Evolutionary conservation across 2,329 filamentous ascomycete species (phyloP), one percentile per base, ranked within the genome.

Genomic region (Neofusicoccum sp.): DNA sequence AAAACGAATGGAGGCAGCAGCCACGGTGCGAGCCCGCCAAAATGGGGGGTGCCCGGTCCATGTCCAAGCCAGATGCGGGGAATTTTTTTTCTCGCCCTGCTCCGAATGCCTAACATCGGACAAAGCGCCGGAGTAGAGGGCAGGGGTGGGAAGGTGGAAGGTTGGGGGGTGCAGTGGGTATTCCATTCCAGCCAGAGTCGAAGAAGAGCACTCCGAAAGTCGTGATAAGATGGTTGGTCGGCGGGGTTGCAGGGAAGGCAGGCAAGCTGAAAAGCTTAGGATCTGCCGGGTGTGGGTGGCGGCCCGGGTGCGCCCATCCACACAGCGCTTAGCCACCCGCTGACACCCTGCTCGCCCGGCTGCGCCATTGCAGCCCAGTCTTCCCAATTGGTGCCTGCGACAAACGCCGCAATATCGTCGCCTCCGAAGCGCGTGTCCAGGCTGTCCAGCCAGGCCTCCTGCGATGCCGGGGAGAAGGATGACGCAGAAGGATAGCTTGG

Each of bases 401-500:
- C 74, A 64, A 78, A 78, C 5, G 75, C 76, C 7, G 76, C 75
- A 12, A 78, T 66, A 63, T 78, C 76, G 61, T 78, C 76, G n/a
- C 74, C 75, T 9, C 74, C 73, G 43, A 78, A 72, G 1, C 70
- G 66, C 6, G 73, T 76, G 16, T 78, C 72, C 41, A 78, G 64
- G 14, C 68, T 73, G 60, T 71, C 70, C 2, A 76, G 66, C 75
- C 76, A 78, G 1, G 69, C 66, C 34, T 77, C 73, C 61, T 56
- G 50, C 33, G 61, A 49, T 8, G 56, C 33, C 33, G 50, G 50
- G 29, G 61, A 45, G 12, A 54, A 48, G 16, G 50, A 49, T 6
- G 54, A 56, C 6, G 33, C 48, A 6, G 49, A 56, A 5, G 43
- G 41, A 14, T 56, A 62, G 7, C 31, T 34, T 8, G 61, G 58